Conservation (phyloP, 2,329 filamentous ascomycete genomes). For the Exophiala viscosa region DNA sequence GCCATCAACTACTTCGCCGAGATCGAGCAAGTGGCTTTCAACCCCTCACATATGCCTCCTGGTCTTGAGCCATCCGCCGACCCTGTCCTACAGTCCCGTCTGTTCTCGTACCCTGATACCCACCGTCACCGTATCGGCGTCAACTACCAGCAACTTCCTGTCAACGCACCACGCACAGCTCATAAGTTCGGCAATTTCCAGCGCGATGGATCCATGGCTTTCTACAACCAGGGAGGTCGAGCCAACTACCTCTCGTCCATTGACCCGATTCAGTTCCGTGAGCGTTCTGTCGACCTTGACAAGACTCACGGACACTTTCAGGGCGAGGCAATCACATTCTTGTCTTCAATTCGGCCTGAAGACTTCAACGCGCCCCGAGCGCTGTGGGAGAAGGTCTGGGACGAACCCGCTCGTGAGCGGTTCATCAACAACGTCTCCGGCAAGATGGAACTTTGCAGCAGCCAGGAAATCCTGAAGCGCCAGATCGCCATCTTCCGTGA, state of each 20-base stretch:
- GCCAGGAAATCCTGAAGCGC: slow-evolving; percentile 60
- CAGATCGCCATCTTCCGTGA: slow-evolving; percentile 65
- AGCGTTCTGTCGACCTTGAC: slow-evolving; percentile 46
- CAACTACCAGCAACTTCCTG: slow-evolving; percentile 63
- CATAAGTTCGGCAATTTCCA: slow-evolving; percentile 62
- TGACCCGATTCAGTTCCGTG: slow-evolving; percentile 48
- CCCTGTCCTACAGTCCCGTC: slow-evolving; percentile 64
- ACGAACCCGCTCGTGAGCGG: slow-evolving; percentile 55
- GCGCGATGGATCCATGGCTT: slow-evolving; percentile 68
- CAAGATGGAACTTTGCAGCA: slow-evolving; percentile 57
- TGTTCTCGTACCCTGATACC: slow-evolving; percentile 69
- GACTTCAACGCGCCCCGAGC: slow-evolving; percentile 53
- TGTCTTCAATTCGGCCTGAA: slow-evolving; percentile 51
- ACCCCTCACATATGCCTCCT: slow-evolving; percentile 62
- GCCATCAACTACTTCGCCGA: slow-evolving; percentile 61
- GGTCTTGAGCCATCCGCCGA: slow-evolving; percentile 68
- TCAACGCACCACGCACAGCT: slow-evolving; percentile 52
- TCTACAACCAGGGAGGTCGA: slow-evolving; percentile 60
- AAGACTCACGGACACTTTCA: slow-evolving; percentile 50
- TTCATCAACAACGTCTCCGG: slow-evolving; percentile 59
- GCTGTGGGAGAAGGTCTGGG: slow-evolving; percentile 60
- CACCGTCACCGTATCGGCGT: slow-evolving; percentile 61
- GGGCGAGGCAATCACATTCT: slow-evolving; percentile 48
- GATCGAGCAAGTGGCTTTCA: slow-evolving; percentile 68
- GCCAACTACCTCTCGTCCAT: slow-evolving; percentile 56